These are phyloP conservation scores for Colletotrichum melonis DNA, from an alignment of 2,329 filamentous ascomycete species.

Conservation along the genomic window DNA sequence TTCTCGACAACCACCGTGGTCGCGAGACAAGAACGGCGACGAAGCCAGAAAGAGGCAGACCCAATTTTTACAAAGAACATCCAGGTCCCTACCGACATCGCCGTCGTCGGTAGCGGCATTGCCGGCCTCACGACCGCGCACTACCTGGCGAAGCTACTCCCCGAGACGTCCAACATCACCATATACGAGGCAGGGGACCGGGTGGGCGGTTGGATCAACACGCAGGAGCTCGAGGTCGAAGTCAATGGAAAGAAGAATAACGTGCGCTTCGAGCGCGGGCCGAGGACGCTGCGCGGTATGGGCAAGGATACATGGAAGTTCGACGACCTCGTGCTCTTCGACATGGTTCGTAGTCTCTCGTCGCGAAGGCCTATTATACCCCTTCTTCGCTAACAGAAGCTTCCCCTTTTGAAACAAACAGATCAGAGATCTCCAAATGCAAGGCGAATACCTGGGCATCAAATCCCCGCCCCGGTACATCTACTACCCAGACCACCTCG, in stretches of 20 bases:
- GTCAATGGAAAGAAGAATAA: constrained; percentile 63
- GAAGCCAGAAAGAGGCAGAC: background rate
- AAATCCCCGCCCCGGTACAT: constrained; percentile 69
- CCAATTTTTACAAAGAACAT: background rate
- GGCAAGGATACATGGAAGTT: constrained; percentile 53
- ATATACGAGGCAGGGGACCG: constrained; percentile 79
- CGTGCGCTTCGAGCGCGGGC: constrained; percentile 85
- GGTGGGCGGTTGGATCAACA: constrained; percentile 87
- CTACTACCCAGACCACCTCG: constrained; percentile 85
- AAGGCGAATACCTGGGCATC: constrained; percentile 8
- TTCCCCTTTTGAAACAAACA: background rate
- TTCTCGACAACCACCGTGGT: constrained; percentile 14
- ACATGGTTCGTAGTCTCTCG: constrained; percentile 67
- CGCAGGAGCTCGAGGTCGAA: constrained; percentile 68
- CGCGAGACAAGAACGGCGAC: background rate
- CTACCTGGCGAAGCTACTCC: constrained; percentile 77
- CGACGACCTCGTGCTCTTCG: constrained; percentile 75
- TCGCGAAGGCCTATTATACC: constrained; percentile 37
- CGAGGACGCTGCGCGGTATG: constrained; percentile 77
- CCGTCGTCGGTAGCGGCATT: constrained; percentile 83
- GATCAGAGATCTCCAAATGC: constrained; percentile 27
- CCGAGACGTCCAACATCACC: constrained; percentile 74
- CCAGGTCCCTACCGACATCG: constrained; percentile 56
- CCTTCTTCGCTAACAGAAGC: constrained; percentile 25
- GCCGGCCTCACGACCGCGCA: constrained; percentile 84